phyloP scores from a whole-genome alignment of 1,284 basidiomycete genomes.

The Ustilago curta region DNA sequence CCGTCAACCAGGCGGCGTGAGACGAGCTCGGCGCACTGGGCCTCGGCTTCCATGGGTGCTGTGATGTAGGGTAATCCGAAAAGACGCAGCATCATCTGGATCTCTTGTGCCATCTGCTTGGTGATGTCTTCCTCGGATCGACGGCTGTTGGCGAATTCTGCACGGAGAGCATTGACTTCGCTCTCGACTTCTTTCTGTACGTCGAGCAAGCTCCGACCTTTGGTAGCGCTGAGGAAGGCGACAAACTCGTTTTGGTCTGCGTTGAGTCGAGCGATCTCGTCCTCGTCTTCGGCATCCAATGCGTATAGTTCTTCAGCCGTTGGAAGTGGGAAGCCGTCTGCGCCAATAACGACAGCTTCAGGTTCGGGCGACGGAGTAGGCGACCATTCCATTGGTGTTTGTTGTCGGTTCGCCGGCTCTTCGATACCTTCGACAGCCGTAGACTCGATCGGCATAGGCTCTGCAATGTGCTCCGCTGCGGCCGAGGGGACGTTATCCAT shows the following conservation, averaged over 20 bases:
- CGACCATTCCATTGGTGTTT: constrained; percentile 55
- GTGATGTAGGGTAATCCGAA: constrained; percentile 99
- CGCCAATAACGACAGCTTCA: constrained; percentile 68
- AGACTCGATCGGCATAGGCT: constrained; percentile 10
- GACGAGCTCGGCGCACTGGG: constrained; percentile 94
- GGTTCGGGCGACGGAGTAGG: constrained; percentile 53
- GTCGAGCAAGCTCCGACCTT: constrained; percentile 71
- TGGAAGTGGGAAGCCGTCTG: constrained; percentile 77
- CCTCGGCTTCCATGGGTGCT: constrained; percentile 98
- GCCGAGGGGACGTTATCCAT: constrained; percentile 49
- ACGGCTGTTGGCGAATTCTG: constrained; percentile 87
- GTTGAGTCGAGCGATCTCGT: constrained; percentile 53
- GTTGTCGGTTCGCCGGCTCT: constrained; percentile 16
- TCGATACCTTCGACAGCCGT: not conserved
- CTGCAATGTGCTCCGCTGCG: constrained; percentile 23
- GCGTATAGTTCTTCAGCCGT: constrained; percentile 77
- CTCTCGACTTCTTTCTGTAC: constrained; percentile 89
- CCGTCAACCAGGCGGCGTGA: constrained; percentile 89
- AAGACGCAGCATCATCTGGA: constrained; percentile 84
- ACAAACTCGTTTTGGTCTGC: constrained; percentile 80
- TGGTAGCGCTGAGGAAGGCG: constrained; percentile 87
- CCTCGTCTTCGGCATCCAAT: constrained; percentile 78
- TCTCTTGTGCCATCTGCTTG: constrained; percentile 92
- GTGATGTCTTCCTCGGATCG: constrained; percentile 95
- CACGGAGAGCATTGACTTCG: constrained; percentile 84